These are phyloP conservation scores for Diplodia sapinea DNA, from an alignment of 2,329 filamentous ascomycete species.

Conservation along the genomic window DNA sequence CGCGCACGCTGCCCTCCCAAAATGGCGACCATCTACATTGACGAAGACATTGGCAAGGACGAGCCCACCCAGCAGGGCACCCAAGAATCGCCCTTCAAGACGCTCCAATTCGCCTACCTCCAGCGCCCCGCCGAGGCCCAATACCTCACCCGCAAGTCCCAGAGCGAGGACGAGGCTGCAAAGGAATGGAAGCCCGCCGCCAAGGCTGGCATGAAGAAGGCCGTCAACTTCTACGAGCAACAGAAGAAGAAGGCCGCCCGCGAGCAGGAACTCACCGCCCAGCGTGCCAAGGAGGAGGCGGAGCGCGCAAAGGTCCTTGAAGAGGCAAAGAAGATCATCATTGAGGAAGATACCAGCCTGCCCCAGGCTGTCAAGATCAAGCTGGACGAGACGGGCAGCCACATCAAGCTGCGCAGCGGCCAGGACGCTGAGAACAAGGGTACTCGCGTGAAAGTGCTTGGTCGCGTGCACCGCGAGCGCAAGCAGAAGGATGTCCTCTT, in stretches of 20 bases:
- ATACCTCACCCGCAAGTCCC: constrained; percentile 70
- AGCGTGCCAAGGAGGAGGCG: constrained; percentile 74
- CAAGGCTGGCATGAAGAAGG: constrained; percentile 87
- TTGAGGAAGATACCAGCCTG: constrained; percentile 72
- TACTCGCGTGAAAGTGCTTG: constrained; percentile 77
- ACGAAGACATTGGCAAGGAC: constrained; percentile 79
- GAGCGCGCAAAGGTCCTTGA: constrained; percentile 75
- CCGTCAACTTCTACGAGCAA: constrained; percentile 72
- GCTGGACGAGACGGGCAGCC: constrained; percentile 70
- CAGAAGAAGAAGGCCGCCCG: constrained; percentile 86
- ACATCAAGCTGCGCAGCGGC: constrained; percentile 60
- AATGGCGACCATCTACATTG: constrained; percentile 68
- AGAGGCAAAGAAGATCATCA: constrained; percentile 78
- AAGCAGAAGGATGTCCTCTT: constrained; percentile 86
- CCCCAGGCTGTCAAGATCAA: constrained; percentile 77
- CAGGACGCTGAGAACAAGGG: constrained; percentile 63
- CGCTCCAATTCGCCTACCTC: constrained; percentile 77
- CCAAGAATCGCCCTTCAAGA: constrained; percentile 79
- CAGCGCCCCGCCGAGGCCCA: constrained; percentile 67
- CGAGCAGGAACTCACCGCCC: constrained; percentile 73
- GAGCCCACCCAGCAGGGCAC: constrained; percentile 69
- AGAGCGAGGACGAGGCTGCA: constrained; percentile 65
- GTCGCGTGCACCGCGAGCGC: constrained; percentile 80
- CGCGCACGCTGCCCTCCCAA: constrained; percentile 3
- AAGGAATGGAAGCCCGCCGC: constrained; percentile 80